A percentile compares a stretch with the other conserved stretches of the same genome.
These are phyloP conservation scores for Helminthosporium solani DNA, from an alignment of 2,329 filamentous ascomycete genomes.

Conservation along the genomic window DNA sequence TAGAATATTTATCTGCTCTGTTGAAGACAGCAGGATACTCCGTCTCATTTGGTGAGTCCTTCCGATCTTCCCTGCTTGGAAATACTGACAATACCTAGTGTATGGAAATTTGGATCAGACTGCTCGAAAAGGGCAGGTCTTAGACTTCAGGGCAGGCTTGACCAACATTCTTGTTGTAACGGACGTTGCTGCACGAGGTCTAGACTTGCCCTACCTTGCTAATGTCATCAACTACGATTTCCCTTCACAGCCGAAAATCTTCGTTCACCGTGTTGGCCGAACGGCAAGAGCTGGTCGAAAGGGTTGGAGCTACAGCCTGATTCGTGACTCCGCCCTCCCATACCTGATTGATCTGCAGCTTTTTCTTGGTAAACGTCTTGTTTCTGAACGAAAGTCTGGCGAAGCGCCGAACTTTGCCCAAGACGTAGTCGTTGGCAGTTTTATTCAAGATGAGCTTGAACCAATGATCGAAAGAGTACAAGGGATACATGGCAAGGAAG, in stretches of 20 bases:
- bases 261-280: constrained; percentile 91
- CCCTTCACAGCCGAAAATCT: constrained; percentile 93
- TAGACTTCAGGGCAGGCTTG: constrained; percentile 80
- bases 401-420: constrained; percentile 70
- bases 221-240: constrained; percentile 99
- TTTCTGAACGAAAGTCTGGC: constrained; percentile 66
- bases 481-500: constrained; percentile 72
- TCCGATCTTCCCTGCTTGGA: constrained; percentile 2
- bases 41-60: constrained; percentile 66
- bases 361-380: constrained; percentile 81
- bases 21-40: constrained; percentile 80
- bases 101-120: constrained; percentile 95
- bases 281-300: constrained; percentile 90
- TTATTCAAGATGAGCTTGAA: constrained; percentile 73
- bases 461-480: constrained; percentile 78
- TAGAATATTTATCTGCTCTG: constrained; percentile 86
- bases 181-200: constrained; percentile 94
- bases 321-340: constrained; percentile 82
- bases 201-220: constrained; percentile 92
- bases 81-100: constrained; percentile 46
- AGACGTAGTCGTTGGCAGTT: constrained; percentile 78
- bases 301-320: constrained; percentile 93
- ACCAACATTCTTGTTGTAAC: constrained; percentile 94
- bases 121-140: constrained; percentile 86
- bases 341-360: constrained; percentile 93